These are phyloP conservation scores for Stephanodiscus minutulus DNA, from an alignment of 108 stramenopile genomes.

Conservation along the genomic window DNA sequence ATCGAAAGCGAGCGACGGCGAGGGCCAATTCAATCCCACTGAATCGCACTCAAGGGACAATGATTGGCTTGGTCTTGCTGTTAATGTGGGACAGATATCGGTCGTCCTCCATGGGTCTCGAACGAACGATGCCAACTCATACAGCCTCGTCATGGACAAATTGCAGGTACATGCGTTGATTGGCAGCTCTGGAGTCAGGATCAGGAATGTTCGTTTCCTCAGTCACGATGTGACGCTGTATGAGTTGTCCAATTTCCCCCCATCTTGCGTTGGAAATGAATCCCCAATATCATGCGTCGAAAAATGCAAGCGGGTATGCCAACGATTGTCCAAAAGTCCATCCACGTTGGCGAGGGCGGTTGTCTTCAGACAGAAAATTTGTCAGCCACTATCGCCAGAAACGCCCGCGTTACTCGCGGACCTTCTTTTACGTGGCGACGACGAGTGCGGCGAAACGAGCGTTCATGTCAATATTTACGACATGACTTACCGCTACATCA, in stretches of 20 bases:
- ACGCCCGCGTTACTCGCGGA: constrained; percentile 73
- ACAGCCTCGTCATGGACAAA: constrained; percentile 33
- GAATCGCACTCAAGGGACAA: neutral
- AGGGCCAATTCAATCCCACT: neutral
- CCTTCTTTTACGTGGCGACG: constrained; percentile 33
- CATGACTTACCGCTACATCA: constrained; percentile 65
- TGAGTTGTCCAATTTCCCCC: constrained; percentile 19
- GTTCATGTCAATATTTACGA: constrained; percentile 71
- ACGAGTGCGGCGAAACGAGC: constrained; percentile 29
- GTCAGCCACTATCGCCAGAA: constrained; percentile 65
- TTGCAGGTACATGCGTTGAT: constrained; percentile 38
- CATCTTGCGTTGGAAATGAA: neutral
- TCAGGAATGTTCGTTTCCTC: constrained; percentile 42
- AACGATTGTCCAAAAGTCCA: constrained; percentile 23
- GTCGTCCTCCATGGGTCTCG: constrained; percentile 36
- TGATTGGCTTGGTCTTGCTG: constrained; percentile 19
- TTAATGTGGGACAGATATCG: constrained; percentile 49
- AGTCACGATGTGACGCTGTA: constrained; percentile 51
- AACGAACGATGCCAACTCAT: constrained; percentile 19
- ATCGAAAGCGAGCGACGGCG: neutral
- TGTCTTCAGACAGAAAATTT: constrained; percentile 65
- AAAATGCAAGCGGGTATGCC: constrained; percentile 37
- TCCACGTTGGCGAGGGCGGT: constrained; percentile 47
- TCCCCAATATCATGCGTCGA: constrained; percentile 12
- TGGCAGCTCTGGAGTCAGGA: constrained; percentile 22